Base-by-base conservation (phyloP, 148 eudicot species). In the Rhododendron ferrugineum region DNA sequence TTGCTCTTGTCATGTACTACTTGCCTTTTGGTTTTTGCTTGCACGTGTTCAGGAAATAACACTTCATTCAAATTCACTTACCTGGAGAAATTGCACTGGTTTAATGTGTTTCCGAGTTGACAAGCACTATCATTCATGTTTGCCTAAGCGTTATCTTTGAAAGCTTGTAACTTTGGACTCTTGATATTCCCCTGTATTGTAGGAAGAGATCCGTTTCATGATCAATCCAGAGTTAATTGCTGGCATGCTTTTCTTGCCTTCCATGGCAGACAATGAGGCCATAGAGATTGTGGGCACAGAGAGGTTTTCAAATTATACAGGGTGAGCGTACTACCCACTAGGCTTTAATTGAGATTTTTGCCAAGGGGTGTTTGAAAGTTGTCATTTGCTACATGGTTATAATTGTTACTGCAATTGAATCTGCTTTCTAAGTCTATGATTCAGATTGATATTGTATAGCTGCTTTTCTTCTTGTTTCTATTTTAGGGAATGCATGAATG, bases 191-290 rank as follows among this genome's bases (percentile, higher is more conserved):
- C 11, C 81, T 58, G 60, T 84, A 84, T 62, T 88, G 87, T 85
- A 95, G 97, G 99, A 97, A 89, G 99, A 97, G 87, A 97, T 97
- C 30, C 95, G 99, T 87, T 97, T 97, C 90, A 92, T 97, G 99
- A 93, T 95, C 91, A 97, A 93, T 88, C 98, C 99, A 52, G 99
- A 97, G 88, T 83, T 97, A 88, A 97, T 97, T 86, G 90, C 89
- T 78, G 96, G 98, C 87, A 97, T 94, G 95, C 98, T 97, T 89
- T 97, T 97, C 89, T 87, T 95, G 92, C 93, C 99, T 85, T 87
- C 92, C 90, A 95, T 97, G 99, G 93, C 95, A 87, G 96, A 95
- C 88, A 97, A 97, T 82, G 99, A 97, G 84, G 94, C 99, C 62
- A 94, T 97, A 85, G 99, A 97, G 88, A 91, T 94, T 83, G 90